These are phyloP conservation scores for Yarrowia sp. DNA, from an alignment of 805 yeast genomes.

Conservation along the genomic window DNA sequence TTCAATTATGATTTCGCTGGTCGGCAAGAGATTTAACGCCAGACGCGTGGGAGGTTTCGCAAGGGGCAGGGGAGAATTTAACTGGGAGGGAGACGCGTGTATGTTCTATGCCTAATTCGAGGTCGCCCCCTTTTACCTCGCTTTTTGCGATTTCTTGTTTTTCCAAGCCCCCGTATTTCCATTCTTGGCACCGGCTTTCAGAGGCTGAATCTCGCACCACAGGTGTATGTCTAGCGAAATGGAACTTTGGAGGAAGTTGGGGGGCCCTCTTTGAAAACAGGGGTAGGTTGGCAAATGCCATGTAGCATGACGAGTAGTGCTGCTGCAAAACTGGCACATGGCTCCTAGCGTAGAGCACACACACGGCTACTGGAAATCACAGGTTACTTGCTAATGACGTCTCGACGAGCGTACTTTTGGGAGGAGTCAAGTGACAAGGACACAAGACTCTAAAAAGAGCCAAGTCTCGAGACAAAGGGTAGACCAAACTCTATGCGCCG, in stretches of 20 bases:
- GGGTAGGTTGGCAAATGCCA: not conserved
- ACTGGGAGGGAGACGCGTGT: constrained; percentile 3
- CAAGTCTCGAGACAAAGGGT: constrained; percentile 11
- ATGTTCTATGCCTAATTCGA: not conserved
- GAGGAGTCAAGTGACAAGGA: constrained; percentile 15
- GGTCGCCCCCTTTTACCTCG: not conserved
- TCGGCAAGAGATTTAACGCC: constrained; percentile 10
- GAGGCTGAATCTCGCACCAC: constrained; percentile 17
- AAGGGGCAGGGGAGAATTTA: constrained; percentile 8
- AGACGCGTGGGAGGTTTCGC: not conserved
- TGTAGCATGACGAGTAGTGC: not conserved
- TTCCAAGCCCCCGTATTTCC: not conserved
- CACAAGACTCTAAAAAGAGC: constrained; percentile 8
- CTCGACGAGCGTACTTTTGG: not conserved
- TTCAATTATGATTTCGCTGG: not conserved
- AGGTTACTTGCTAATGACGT: not conserved
- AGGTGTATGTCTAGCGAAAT: constrained; percentile 18
- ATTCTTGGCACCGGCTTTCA: not conserved
- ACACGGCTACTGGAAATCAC: not conserved
- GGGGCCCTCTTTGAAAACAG: not conserved
- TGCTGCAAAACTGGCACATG: not conserved
- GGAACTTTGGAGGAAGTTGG: not conserved
- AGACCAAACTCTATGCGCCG: not conserved
- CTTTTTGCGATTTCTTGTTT: not conserved
- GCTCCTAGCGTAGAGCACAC: not conserved